Conservation (phyloP, 1,284 basidiomycete species). For the Ceratobasidium sp. region DNA sequence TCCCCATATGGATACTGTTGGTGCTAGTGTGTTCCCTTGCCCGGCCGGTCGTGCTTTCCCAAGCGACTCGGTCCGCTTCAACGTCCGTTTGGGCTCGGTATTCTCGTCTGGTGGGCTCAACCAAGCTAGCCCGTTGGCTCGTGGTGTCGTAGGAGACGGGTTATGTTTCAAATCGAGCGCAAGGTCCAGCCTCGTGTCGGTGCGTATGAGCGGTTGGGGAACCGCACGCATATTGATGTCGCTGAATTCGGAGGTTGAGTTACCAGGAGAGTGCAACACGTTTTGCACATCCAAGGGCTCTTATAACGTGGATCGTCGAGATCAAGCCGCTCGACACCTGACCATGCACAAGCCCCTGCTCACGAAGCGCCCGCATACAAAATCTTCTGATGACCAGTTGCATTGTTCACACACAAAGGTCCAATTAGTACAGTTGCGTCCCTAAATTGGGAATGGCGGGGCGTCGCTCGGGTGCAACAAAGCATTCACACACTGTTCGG, state of each 20-base stretch:
- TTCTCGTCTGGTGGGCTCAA: background rate
- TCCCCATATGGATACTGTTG: conserved; percentile 13
- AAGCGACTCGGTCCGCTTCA: conserved; percentile 33
- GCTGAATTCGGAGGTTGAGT: conserved; percentile 1
- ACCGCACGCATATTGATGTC: conserved; percentile 16
- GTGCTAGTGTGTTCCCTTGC: background rate
- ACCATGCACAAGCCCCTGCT: background rate
- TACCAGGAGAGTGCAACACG: conserved; percentile 11
- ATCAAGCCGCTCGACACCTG: background rate
- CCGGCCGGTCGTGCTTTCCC: conserved; percentile 18
- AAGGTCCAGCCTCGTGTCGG: conserved; percentile 39
- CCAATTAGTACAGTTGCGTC: conserved; percentile 8
- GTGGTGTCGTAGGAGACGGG: conserved; percentile 15
- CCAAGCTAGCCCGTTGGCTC: conserved; percentile 8
- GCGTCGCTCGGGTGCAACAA: conserved; percentile 5
- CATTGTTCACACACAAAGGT: conserved; percentile 31
- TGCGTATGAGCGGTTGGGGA: conserved; percentile 29
- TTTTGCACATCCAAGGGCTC: background rate
- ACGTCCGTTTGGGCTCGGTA: conserved; percentile 6
- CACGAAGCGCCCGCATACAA: conserved; percentile 13
- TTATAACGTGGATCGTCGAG: conserved; percentile 18
- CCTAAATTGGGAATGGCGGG: conserved; percentile 12
- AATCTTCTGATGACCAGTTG: background rate
- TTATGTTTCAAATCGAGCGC: conserved; percentile 31
- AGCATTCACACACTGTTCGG: background rate